Evolutionary conservation across 2,329 filamentous ascomycete genomes (phyloP), one percentile per base, ranked within the genome.

Genomic region (Nemania diffusa): DNA sequence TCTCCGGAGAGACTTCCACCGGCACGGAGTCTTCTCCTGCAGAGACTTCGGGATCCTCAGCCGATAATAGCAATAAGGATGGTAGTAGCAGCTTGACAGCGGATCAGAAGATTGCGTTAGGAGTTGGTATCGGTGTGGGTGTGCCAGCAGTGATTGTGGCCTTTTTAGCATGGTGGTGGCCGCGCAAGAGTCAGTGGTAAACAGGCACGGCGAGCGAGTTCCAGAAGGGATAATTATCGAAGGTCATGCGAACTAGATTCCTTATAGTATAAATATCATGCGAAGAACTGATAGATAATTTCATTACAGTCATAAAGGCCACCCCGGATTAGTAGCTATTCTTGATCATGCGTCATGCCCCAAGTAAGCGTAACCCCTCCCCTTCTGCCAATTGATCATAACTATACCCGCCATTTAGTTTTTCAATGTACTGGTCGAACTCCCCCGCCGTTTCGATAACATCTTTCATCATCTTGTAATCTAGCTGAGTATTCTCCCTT

Each of bases 321-420:
- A n/a, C n/a, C n/a, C n/a, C n/a, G n/a, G n/a, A n/a, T n/a, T n/a
- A 32, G 29, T 4, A 24, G 7, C 29, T 22, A 8, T 37, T 5
- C 34, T 15, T 13, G 5, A 20, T 57, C 40, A 57, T 46, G 6
- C 40, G 11, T 5, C 40, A 8, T 24, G n/a, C 22, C 17, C 34
- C n/a, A n/a, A n/a, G n/a, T 20, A 32, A 57, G 32, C 29, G 42
- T 17, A 37, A 15, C 2, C 62, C 46, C 1, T 59, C 62, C 0
- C 37, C 62, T n/a, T 64, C 27, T 4, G 62, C 62, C 20, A 59
- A 5, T n/a, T 64, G 55, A 5, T 64, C 62, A 3, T 46, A 11
- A 3, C 34, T 53, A 27, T 27, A 17, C 7, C 55, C 62, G 1
- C 22, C 11, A 48, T 64, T 53, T 17, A 64, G 17, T 20, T 59